Evolutionary conservation across 176 grass and related monocot species (phyloP).

Genomic region (Poa pratensis): DNA sequence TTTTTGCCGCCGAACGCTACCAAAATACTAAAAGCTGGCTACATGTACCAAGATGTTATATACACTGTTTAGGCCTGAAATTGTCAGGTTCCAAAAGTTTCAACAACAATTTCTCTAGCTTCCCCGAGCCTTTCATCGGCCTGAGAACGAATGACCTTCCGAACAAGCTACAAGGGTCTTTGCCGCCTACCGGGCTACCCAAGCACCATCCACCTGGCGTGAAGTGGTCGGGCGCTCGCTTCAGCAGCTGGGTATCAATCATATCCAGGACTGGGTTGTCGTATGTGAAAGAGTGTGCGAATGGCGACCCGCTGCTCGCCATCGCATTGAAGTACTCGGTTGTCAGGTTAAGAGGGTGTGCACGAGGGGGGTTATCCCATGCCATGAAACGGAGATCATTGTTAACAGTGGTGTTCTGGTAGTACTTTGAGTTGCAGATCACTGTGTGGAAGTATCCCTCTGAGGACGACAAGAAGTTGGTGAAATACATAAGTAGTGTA

Average conservation of each 20-base stretch:
- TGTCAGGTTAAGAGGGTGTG: slow-evolving; percentile 66
- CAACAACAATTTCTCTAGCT: slow-evolving; percentile 76
- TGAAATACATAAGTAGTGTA: slow-evolving; percentile 91
- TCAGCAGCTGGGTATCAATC: slow-evolving; percentile 69
- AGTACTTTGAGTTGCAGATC: slow-evolving; percentile 95
- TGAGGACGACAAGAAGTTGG: slow-evolving; percentile 87
- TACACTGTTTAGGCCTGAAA: slow-evolving; percentile 97
- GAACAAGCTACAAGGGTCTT: slow-evolving; percentile 64
- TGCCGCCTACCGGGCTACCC: slow-evolving; percentile 46
- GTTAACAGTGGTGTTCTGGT: slow-evolving; percentile 93
- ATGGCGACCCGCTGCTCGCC: slow-evolving; percentile 57
- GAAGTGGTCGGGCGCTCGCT: slow-evolving; percentile 49
- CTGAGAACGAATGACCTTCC: slow-evolving; percentile 63
- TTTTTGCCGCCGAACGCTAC: slow-evolving; percentile 29
- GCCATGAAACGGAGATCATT: slow-evolving; percentile 78
- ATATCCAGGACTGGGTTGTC: slow-evolving; percentile 64
- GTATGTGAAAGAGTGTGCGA: slow-evolving; percentile 63
- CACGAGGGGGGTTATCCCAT: slow-evolving; percentile 72
- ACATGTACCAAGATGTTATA: slow-evolving; percentile 61
- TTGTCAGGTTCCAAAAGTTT: slow-evolving; percentile 78
- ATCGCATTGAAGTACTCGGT: slow-evolving; percentile 62
- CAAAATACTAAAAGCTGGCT: slow-evolving; percentile 42
- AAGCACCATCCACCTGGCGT: slow-evolving; percentile 90
- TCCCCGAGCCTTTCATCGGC: slow-evolving; percentile 55
- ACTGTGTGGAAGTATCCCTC: slow-evolving; percentile 97